These are phyloP conservation scores for Aplosporella prunicola DNA, from an alignment of 2,329 filamentous ascomycete genomes.

Conservation along the genomic window DNA sequence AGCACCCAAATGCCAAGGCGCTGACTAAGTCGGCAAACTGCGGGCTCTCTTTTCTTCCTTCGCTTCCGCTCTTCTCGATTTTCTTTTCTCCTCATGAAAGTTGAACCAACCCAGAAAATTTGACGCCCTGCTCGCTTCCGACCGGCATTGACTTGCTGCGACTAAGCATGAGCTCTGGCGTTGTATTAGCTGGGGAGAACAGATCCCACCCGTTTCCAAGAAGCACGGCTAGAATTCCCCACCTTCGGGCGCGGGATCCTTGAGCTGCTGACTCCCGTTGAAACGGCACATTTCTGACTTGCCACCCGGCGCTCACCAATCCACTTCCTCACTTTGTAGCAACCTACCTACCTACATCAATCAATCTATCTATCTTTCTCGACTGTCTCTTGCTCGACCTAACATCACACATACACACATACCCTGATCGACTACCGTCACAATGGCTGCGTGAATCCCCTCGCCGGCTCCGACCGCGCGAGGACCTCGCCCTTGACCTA, in stretches of 20 bases:
- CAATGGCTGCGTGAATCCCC: slow-evolving; percentile 34
- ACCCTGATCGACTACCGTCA: slow-evolving; percentile 14
- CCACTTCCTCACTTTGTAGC: slow-evolving; percentile 6
- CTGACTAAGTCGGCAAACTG: too few relatives aligned
- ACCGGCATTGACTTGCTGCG: slow-evolving; percentile 10
- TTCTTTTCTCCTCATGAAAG: slow-evolving; percentile 42
- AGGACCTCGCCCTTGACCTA: slow-evolving; percentile 26
- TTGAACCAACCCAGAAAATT: slow-evolving; percentile 41
- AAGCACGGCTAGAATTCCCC: slow-evolving; percentile 22
- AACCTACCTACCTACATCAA: slow-evolving; percentile 3
- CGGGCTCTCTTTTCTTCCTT: too few relatives aligned
- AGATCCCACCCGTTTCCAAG: slow-evolving; percentile 25
- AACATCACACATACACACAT: slow-evolving; percentile 8
- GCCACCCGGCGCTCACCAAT: too few relatives aligned
- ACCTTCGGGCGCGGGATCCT: slow-evolving; percentile 9
- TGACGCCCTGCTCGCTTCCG: slow-evolving; percentile 15
- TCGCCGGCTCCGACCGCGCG: slow-evolving; percentile 5
- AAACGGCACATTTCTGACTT: slow-evolving; percentile 13
- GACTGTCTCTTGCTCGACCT: slow-evolving; percentile 3
- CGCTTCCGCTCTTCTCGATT: slow-evolving; percentile 18
- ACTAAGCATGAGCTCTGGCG: slow-evolving; percentile 28
- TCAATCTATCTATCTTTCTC: slow-evolving; percentile 7
- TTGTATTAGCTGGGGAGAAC: slow-evolving; percentile 48
- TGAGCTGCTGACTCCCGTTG: slow-evolving; percentile 25
- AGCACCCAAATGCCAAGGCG: too few relatives aligned